A percentile compares a stretch with the other conserved stretches of the same genome.
Evolutionary conservation across 1,284 basidiomycete genomes (phyloP).

Genomic region (Rhodofomes roseus): DNA sequence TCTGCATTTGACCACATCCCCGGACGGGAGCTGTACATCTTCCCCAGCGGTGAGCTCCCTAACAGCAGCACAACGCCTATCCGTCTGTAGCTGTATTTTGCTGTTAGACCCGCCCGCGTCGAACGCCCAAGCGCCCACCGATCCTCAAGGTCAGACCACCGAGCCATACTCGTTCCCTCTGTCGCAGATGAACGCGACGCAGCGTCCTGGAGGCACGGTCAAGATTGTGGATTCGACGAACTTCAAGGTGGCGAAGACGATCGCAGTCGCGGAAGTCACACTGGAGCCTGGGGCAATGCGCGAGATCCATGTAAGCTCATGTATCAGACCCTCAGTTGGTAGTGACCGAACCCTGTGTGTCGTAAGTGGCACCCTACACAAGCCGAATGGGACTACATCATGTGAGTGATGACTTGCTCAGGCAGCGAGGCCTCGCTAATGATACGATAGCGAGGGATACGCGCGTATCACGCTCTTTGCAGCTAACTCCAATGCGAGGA

Average conservation of each 20-base stretch:
- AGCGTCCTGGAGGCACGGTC: conserved; percentile 48
- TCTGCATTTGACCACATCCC: conserved; percentile 33
- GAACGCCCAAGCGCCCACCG: conserved; percentile 14
- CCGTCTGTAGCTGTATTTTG: background rate
- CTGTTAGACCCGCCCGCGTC: conserved; percentile 15
- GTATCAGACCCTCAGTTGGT: background rate
- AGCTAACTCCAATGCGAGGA: conserved; percentile 54
- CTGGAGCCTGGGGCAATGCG: conserved; percentile 56
- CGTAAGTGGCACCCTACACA: conserved; percentile 68
- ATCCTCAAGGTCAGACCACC: conserved; percentile 40
- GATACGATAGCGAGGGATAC: conserved; percentile 38
- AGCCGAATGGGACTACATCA: conserved; percentile 46
- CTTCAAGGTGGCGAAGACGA: conserved; percentile 52
- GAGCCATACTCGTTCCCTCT: conserved; percentile 50
- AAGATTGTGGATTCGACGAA: conserved; percentile 58
- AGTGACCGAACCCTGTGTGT: background rate
- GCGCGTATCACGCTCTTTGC: conserved; percentile 66
- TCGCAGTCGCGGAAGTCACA: conserved; percentile 55
- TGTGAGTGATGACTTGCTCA: conserved; percentile 15
- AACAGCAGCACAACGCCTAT: background rate
- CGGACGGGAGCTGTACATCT: conserved; percentile 35
- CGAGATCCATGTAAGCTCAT: conserved; percentile 50
- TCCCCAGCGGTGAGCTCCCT: conserved; percentile 26
- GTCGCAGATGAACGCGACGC: conserved; percentile 40
- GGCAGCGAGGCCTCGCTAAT: background rate